These are phyloP conservation scores for Pythium oligandrum DNA, from an alignment of 352 stramenopile species.

Conservation along the genomic window DNA sequence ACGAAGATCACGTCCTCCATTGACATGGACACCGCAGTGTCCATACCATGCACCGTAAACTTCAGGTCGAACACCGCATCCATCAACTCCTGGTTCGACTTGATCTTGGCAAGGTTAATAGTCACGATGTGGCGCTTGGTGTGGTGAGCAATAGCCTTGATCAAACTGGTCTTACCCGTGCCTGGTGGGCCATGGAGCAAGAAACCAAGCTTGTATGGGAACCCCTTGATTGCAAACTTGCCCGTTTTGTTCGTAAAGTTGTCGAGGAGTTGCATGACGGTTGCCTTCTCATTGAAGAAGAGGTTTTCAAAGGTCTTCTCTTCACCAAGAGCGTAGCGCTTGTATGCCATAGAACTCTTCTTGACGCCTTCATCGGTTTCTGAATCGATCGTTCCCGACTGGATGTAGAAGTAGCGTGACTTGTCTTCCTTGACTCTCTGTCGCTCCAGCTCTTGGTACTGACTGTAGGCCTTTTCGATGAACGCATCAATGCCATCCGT, in stretches of 20 bases:
- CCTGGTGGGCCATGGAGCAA: slow-evolving; percentile 71
- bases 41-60: slow-evolving; percentile 26
- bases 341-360: slow-evolving; percentile 11
- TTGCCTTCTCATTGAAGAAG: slow-evolving; percentile 66
- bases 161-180: slow-evolving; percentile 75
- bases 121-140: slow-evolving; percentile 47
- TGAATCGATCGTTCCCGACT: slow-evolving; percentile 4
- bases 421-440: slow-evolving; percentile 21
- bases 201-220: slow-evolving; percentile 70
- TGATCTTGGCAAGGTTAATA: slow-evolving; percentile 34
- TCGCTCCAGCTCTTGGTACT: slow-evolving; percentile 23
- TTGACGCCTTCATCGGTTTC: slow-evolving; percentile 1
- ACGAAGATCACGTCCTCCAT: slow-evolving; percentile 61
- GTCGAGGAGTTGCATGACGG: slow-evolving; percentile 42
- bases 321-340: slow-evolving; percentile 61
- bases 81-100: slow-evolving; percentile 27
- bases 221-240: slow-evolving; percentile 70
- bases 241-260: slow-evolving; percentile 44
- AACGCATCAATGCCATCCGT: slow-evolving; percentile 30
- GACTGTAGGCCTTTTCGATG: slow-evolving; percentile 23
- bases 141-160: slow-evolving; percentile 62
- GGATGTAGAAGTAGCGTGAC: slow-evolving; percentile 39
- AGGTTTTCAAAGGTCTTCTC: slow-evolving; percentile 75
- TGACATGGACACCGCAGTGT: slow-evolving; percentile 28
- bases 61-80: slow-evolving; percentile 23